phyloP scores from a whole-genome alignment of 73 alveolate species.

The Urostyla sp. region DNA sequence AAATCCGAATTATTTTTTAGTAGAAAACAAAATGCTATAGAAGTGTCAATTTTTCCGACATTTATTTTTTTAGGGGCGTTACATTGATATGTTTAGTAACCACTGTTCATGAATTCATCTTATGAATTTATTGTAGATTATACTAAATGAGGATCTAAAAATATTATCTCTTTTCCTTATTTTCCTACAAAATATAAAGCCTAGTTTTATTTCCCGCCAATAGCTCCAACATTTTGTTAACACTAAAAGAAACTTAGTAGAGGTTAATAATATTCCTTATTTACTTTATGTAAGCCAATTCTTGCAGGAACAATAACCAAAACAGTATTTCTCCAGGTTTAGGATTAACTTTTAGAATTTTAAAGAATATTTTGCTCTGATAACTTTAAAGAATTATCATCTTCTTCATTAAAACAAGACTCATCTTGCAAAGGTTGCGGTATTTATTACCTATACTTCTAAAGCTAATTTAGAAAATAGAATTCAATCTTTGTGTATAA shows the following conservation, averaged over 20 bases:
- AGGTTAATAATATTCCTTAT: slow-evolving; percentile 20
- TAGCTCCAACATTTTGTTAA: slow-evolving; percentile 9
- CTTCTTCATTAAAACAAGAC: neutral
- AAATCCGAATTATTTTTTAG: neutral
- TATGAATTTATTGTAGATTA: neutral
- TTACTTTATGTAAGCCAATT: slow-evolving; percentile 25
- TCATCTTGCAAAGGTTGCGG: neutral
- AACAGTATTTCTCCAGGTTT: slow-evolving; percentile 37
- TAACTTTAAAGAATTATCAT: neutral
- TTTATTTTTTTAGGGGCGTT: neutral
- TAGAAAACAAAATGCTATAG: slow-evolving; percentile 27
- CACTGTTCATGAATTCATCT: neutral
- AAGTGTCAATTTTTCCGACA: slow-evolving; percentile 16
- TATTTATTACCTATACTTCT: neutral
- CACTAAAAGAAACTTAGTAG: neutral
- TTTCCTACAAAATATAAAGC: slow-evolving; percentile 46
- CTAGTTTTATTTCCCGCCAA: slow-evolving; percentile 39
- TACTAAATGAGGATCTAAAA: slow-evolving; percentile 55
- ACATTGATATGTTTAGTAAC: neutral
- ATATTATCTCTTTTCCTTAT: slow-evolving; percentile 11
- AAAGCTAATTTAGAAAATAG: neutral
- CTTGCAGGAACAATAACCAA: slow-evolving; percentile 43
- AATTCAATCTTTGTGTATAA: neutral
- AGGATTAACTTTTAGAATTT: neutral
- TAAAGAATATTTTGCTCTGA: neutral